Base-by-base conservation (phyloP, 352 stramenopile species). In the Pythium folliculosum region DNA sequence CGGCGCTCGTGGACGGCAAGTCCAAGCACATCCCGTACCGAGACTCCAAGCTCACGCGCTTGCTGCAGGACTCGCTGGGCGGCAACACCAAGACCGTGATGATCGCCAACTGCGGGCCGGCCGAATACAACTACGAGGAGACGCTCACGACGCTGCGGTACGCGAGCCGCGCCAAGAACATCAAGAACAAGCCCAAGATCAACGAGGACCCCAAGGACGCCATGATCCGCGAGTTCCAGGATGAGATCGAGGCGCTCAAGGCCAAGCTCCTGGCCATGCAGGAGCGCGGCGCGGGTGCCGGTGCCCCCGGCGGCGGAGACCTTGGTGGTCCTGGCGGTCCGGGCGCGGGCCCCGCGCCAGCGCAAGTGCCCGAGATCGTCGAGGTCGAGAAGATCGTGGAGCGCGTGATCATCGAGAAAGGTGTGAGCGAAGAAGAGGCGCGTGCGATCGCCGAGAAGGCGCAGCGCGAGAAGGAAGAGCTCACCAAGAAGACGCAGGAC, bases 1-100 rank as follows among this genome's bases (percentile, higher is more conserved):
- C 85, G 21, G 88, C 87, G 44, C 80, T 96, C 5, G 88, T 94
- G 32, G 87, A 94, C 61, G 87, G 86, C 37, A 96, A 96, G 56
- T 83, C 80, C 54, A 92, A 92, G 64, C 85, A 93, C 47, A 91
- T 95, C 71, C 94, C 94, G 6, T 98, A 97, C 75, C 82, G 97
- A 49, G 97, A 99, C 76, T 98, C 87, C 1, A 99, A 99, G 75
- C 81, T 99, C 7, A 99, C 97, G n/a, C 75, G 97, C 17, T 76
- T 99, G 19, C 79, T 99, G 32, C 96, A 99, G 71, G 96, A 99
- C 68, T 98, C 88, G 17, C 80, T 99, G 5, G 97, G 97, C 60
- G 97, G 97, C 27, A 99, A 99, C 71, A 98, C 97, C 0, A 98
- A 99, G 77, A 99, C 97, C 0, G 94, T 99, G 44, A 99, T 99